Conservation (phyloP, 2,329 filamentous ascomycete genomes). For the Botrytis deweyae region DNA sequence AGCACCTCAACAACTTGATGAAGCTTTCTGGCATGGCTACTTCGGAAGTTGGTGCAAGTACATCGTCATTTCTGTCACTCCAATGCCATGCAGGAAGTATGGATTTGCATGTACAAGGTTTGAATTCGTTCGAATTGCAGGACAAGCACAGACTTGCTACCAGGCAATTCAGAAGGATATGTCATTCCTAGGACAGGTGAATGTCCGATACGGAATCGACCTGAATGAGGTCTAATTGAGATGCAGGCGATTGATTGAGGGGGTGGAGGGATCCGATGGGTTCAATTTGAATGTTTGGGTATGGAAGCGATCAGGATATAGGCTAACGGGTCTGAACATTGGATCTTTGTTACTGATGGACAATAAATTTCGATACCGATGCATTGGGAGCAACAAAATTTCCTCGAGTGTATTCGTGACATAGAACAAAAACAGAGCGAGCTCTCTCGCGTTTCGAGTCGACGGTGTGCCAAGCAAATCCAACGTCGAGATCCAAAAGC, state of each 20-base stretch:
- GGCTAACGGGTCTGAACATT: background rate
- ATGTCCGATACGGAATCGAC: background rate
- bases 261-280: background rate
- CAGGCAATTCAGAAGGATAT: constrained; percentile 13
- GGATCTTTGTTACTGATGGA: background rate
- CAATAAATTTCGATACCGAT: background rate
- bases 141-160: constrained; percentile 4
- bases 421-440: background rate
- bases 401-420: background rate
- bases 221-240: background rate
- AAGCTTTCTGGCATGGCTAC: background rate
- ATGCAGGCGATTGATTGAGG: background rate
- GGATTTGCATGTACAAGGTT: background rate
- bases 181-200: background rate
- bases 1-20: background rate
- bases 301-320: background rate
- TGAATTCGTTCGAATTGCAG: background rate
- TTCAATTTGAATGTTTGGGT: background rate
- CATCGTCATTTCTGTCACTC: background rate
- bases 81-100: background rate
- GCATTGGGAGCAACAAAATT: too few species aligned
- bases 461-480: background rate
- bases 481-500: background rate
- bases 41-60: constrained; percentile 15
- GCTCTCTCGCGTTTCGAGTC: background rate